Evolutionary conservation across 345 rosid species (phyloP).

Genomic region (Fremontodendron californicum): DNA sequence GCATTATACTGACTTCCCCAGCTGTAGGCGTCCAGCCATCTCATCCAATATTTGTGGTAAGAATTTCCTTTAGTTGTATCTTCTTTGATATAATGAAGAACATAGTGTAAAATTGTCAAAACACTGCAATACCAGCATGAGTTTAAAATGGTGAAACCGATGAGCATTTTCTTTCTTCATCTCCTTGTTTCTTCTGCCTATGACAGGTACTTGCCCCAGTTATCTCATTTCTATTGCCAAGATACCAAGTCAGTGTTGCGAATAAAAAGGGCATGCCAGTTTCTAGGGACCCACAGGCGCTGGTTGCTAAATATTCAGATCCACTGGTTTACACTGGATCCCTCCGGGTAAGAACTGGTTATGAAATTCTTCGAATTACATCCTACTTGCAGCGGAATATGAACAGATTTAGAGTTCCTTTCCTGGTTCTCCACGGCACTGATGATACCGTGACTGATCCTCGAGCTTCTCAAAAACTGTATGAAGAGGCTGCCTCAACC

Average conservation of each 20-base stretch:
- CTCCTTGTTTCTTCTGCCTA: not conserved
- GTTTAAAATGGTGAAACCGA: not conserved
- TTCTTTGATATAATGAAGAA: not conserved
- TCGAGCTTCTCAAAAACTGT: constrained; percentile 52
- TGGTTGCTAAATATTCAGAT: constrained; percentile 75
- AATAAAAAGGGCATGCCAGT: constrained; percentile 83
- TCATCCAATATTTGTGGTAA: constrained; percentile 71
- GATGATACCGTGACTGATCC: constrained; percentile 84
- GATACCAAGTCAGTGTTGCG: constrained; percentile 69
- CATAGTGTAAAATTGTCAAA: not conserved
- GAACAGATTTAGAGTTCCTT: constrained; percentile 54
- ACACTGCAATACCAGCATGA: not conserved
- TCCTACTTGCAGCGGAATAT: constrained; percentile 60
- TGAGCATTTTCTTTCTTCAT: not conserved
- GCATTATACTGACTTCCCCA: constrained; percentile 80
- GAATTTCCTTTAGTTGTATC: constrained; percentile 7
- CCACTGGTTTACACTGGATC: constrained; percentile 86
- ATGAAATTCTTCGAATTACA: constrained; percentile 73
- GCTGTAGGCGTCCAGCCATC: constrained; percentile 93
- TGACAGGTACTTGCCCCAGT: constrained; percentile 74
- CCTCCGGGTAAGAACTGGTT: constrained; percentile 78
- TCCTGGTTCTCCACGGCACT: constrained; percentile 83
- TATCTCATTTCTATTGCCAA: constrained; percentile 61
- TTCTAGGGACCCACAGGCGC: constrained; percentile 83
- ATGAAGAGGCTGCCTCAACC: constrained; percentile 61